Conservation (phyloP, 148 eudicot genomes). For the Vaccinium corymbosum region DNA sequence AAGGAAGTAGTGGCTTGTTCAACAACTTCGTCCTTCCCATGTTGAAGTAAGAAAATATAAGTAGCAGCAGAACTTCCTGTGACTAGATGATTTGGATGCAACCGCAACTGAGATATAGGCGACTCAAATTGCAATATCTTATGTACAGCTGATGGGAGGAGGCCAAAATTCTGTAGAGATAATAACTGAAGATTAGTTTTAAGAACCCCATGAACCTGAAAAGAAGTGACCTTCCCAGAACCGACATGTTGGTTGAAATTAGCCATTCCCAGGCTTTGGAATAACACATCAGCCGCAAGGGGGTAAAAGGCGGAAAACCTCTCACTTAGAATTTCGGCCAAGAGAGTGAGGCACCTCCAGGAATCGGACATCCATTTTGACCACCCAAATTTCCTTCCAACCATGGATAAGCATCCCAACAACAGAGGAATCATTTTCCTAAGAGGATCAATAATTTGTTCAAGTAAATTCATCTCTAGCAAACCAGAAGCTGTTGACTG, state of each 20-base stretch:
- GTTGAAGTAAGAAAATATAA: slow-evolving; percentile 89
- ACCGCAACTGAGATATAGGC: slow-evolving; percentile 77
- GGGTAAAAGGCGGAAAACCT: slow-evolving; percentile 70
- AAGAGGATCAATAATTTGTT: slow-evolving; percentile 77
- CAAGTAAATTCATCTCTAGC: slow-evolving; percentile 75
- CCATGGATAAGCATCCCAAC: slow-evolving; percentile 61
- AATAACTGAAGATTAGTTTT: slow-evolving; percentile 90
- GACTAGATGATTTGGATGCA: slow-evolving; percentile 89
- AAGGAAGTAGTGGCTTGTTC: slow-evolving; percentile 51
- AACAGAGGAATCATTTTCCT: slow-evolving; percentile 70
- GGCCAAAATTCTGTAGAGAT: slow-evolving; percentile 83
- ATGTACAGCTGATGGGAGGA: slow-evolving; percentile 65
- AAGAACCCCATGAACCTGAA: slow-evolving; percentile 92
- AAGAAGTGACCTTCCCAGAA: slow-evolving; percentile 48
- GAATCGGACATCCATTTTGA: slow-evolving; percentile 84
- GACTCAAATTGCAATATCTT: slow-evolving; percentile 68
- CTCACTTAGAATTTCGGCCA: slow-evolving; percentile 91
- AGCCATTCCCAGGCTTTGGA: slow-evolving; percentile 61
- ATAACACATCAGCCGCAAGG: slow-evolving; percentile 62
- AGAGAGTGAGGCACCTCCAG: slow-evolving; percentile 94
- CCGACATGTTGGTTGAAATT: slow-evolving; percentile 22
- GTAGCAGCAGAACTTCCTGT: slow-evolving; percentile 88
- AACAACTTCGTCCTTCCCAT: slow-evolving; percentile 72
- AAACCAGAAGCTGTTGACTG: slow-evolving; percentile 94
- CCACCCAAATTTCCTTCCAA: slow-evolving; percentile 91